A percentile compares a stretch with the other conserved stretches of the same genome.
phyloP scores from a whole-genome alignment of 805 yeast species.

The Hanseniaspora thailandica region DNA sequence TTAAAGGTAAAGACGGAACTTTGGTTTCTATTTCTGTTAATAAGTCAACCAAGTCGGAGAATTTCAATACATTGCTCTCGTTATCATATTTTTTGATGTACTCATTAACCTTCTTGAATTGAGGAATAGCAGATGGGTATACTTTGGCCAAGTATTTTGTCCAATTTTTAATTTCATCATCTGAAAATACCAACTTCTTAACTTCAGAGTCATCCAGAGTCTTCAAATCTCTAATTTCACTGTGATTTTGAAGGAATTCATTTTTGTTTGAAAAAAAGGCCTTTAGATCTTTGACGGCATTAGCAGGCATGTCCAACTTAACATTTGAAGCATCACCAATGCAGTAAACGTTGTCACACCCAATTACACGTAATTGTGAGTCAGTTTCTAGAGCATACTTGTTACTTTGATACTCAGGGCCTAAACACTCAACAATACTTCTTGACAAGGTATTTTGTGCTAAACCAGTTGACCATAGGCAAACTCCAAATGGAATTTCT shows the following conservation, averaged over 20 bases:
- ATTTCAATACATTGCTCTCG: conserved; percentile 39
- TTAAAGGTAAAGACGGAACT: conserved; percentile 58
- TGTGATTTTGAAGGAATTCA: conserved; percentile 35
- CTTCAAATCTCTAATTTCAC: conserved; percentile 33
- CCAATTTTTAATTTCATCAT: conserved; percentile 39
- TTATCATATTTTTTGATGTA: conserved; percentile 43
- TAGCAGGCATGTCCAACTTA: conserved; percentile 47
- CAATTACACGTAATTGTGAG: conserved; percentile 56
- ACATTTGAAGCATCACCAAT: conserved; percentile 64
- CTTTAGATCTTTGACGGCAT: conserved; percentile 41
- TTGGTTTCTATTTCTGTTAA: conserved; percentile 47
- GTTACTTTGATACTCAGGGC: conserved; percentile 40
- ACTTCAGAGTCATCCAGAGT: not conserved
- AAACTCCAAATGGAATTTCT: conserved; percentile 52
- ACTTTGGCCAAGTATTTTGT: conserved; percentile 38
- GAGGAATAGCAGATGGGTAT: conserved; percentile 49
- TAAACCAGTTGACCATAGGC: conserved; percentile 70
- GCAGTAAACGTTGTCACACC: conserved; percentile 61
- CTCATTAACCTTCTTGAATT: conserved; percentile 39
- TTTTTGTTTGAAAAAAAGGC: conserved; percentile 17
- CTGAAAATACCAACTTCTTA: conserved; percentile 35
- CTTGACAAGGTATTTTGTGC: conserved; percentile 53
- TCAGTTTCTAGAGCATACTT: conserved; percentile 67
- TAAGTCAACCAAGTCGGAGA: conserved; percentile 40
- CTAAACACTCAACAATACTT: conserved; percentile 39